A percentile compares a stretch with the other conserved stretches of the same genome.
Evolutionary conservation across 441 rosid species (phyloP).

Genomic region (Syzygium malaccense): DNA sequence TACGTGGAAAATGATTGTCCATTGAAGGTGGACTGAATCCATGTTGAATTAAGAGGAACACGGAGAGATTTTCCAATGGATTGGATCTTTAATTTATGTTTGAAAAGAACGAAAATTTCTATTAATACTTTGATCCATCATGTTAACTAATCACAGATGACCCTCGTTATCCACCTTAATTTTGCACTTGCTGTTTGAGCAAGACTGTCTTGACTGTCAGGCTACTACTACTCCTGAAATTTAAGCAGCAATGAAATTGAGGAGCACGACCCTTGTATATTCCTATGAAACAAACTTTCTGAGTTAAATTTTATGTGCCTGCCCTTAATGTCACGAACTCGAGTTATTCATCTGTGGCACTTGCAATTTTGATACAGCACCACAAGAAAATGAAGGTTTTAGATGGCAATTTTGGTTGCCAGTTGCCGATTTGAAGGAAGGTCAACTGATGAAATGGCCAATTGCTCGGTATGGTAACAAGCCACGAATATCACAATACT

Average conservation of each 20-base stretch:
- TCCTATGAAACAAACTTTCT: background rate
- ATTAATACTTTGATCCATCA: background rate
- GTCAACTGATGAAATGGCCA: background rate
- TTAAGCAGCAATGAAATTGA: background rate
- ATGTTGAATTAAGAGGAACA: background rate
- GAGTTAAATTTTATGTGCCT: background rate
- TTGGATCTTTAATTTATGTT: rapidly evolving
- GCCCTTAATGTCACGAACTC: no score
- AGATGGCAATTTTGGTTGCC: background rate
- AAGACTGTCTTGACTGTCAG: background rate
- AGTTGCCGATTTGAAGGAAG: background rate
- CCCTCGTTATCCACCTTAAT: background rate
- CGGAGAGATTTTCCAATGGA: background rate
- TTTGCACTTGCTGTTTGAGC: background rate
- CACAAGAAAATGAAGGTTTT: background rate
- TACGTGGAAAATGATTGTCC: background rate
- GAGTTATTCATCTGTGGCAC: background rate
- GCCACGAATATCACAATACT: background rate
- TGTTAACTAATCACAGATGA: background rate
- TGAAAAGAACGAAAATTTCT: background rate
- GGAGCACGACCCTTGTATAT: background rate
- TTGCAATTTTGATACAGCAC: background rate
- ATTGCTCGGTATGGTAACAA: background rate
- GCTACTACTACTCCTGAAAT: background rate
- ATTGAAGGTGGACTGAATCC: background rate